Evolutionary conservation across 2,329 filamentous ascomycete species (phyloP).

Genomic region (Clonostachys byssicola): DNA sequence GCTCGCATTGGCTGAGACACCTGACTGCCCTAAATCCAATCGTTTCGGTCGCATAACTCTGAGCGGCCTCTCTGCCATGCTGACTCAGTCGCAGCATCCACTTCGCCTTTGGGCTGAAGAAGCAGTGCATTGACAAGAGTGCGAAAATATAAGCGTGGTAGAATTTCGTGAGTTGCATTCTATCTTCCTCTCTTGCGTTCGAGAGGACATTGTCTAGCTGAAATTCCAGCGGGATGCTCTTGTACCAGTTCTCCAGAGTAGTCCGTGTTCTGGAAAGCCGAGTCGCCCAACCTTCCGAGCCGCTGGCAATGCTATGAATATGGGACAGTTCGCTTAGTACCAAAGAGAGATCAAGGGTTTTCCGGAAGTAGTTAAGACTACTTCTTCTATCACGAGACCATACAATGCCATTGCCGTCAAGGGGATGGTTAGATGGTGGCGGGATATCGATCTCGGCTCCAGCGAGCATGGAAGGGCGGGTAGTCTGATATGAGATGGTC

Average conservation of each 20-base stretch:
- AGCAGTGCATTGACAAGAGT: conserved; percentile 28
- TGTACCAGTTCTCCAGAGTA: conserved; percentile 31
- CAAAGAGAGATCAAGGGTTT: conserved; percentile 29
- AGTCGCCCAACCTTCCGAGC: conserved; percentile 20
- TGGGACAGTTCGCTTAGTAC: conserved; percentile 4
- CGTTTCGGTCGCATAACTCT: conserved; percentile 6
- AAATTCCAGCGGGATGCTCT: conserved; percentile 23
- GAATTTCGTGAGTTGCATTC: conserved; percentile 20
- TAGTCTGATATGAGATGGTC: conserved; percentile 27
- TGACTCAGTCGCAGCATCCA: conserved; percentile 28
- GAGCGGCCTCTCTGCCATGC: conserved; percentile 15
- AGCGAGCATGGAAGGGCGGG: conserved; percentile 27
- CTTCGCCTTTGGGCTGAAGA: conserved; percentile 28
- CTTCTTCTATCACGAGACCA: conserved; percentile 23
- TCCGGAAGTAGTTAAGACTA: conserved; percentile 30
- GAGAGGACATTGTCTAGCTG: conserved; percentile 21
- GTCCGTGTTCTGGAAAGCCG: conserved; percentile 13
- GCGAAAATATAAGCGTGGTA: conserved; percentile 28
- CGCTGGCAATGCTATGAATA: conserved; percentile 22
- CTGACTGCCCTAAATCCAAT: conserved; percentile 1
- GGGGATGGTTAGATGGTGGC: conserved; percentile 19
- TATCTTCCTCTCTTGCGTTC: too few species aligned
- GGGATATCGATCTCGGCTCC: conserved; percentile 36
- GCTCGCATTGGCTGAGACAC: background rate
- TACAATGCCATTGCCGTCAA: conserved; percentile 25